Conservation (phyloP, 1,284 basidiomycete species). For the Anthracocystis setariae region DNA sequence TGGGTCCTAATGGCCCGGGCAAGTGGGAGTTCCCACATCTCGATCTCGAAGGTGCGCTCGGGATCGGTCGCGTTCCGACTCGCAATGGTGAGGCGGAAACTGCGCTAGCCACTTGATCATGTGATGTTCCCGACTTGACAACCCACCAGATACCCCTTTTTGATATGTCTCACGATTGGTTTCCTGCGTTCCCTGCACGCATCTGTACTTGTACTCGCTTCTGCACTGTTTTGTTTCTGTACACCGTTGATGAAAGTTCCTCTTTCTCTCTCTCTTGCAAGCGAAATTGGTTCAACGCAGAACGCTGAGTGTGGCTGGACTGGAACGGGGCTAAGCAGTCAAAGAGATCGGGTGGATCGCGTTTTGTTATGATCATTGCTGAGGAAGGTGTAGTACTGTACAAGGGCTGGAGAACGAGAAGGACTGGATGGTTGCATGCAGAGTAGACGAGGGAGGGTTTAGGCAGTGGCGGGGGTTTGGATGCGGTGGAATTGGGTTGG, state of each 20-base stretch:
- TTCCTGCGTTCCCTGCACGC: conserved; percentile 4
- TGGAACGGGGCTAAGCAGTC: too few relatives aligned
- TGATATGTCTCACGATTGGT: not conserved
- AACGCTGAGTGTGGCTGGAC: too few relatives aligned
- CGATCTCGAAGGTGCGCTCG: conserved; percentile 46
- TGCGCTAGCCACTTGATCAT: conserved; percentile 15
- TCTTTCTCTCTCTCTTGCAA: conserved; percentile 17
- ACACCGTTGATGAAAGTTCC: conserved; percentile 2
- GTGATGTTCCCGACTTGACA: not conserved
- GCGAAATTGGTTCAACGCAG: conserved; percentile 11
- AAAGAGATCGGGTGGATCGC: too few relatives aligned
- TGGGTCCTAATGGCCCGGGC: conserved; percentile 72
- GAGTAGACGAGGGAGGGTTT: too few relatives aligned
- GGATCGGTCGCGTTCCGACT: conserved; percentile 12
- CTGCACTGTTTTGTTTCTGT: conserved; percentile 5
- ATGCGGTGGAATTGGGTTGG: conserved; percentile 66
- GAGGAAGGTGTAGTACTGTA: conserved; percentile 14
- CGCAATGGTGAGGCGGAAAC: conserved; percentile 18
- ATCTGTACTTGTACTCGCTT: not conserved
- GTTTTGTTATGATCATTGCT: not conserved
- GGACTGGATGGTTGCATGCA: not conserved
- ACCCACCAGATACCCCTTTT: not conserved
- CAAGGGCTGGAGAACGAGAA: conserved; percentile 8
- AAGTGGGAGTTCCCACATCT: conserved; percentile 58
- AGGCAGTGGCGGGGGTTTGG: conserved; percentile 32